phyloP scores from a whole-genome alignment of 768 basidiomycete genomes.

The Tricholoma saponaceum region DNA sequence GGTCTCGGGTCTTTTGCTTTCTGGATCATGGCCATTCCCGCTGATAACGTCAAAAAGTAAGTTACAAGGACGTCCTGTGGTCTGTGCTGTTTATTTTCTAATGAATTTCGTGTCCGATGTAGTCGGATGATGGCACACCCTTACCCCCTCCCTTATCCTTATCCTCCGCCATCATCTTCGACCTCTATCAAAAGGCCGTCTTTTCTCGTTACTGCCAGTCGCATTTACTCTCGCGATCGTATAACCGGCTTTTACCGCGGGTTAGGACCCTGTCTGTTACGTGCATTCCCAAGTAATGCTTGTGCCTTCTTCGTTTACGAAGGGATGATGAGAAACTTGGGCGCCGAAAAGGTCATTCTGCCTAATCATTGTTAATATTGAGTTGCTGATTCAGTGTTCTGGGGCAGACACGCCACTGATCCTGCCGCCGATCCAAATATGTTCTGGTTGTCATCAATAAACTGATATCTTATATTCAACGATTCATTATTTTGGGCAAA shows the following conservation, averaged over 20 bases:
- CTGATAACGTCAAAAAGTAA: constrained; percentile 84
- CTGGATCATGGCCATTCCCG: constrained; percentile 68
- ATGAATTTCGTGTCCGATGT: constrained; percentile 9
- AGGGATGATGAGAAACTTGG: constrained; percentile 59
- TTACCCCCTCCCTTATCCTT: constrained; percentile 39
- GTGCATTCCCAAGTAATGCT: constrained; percentile 79
- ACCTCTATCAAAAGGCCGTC: constrained; percentile 34
- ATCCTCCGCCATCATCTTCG: constrained; percentile 19
- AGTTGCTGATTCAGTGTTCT: constrained; percentile 7
- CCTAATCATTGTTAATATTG: not conserved
- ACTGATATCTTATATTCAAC: not conserved
- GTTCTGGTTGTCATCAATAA: not conserved
- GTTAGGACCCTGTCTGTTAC: constrained; percentile 59
- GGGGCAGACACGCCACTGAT: constrained; percentile 41
- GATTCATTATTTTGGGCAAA: not conserved
- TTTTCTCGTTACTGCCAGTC: constrained; percentile 44
- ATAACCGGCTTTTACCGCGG: constrained; percentile 60
- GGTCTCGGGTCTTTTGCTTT: constrained; percentile 59
- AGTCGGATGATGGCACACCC: constrained; percentile 68
- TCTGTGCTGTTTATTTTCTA: constrained; percentile 3
- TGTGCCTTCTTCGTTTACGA: constrained; percentile 79
- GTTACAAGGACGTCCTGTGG: constrained; percentile 13
- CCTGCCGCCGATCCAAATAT: constrained; percentile 23
- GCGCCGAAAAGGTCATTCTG: constrained; percentile 56
- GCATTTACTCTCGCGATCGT: constrained; percentile 53